These are phyloP conservation scores for Thielaviopsis euricoi DNA, from an alignment of 2,329 filamentous ascomycete species.

Conservation along the genomic window DNA sequence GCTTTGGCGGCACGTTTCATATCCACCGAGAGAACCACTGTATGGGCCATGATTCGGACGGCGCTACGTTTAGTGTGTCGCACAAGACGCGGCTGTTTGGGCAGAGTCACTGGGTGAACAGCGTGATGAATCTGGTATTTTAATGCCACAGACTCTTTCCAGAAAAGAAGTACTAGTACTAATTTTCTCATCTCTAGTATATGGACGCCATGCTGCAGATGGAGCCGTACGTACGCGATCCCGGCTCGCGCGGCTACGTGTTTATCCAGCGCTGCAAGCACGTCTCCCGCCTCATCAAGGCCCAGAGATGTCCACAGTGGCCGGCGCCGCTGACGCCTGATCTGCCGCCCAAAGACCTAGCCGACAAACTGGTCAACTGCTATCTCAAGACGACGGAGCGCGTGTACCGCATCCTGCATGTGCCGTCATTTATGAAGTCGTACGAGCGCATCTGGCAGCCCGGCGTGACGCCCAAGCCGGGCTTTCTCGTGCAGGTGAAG, in stretches of 20 bases:
- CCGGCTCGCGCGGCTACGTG: constrained; percentile 20
- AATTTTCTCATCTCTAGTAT: neutral
- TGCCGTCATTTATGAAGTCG: constrained; percentile 30
- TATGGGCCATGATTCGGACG: constrained; percentile 16
- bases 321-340: constrained; percentile 24
- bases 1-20: constrained; percentile 27
- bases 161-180: too few species aligned
- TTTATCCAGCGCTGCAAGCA: constrained; percentile 34
- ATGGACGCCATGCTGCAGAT: constrained; percentile 15
- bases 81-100: constrained; percentile 42
- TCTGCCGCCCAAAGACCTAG: constrained; percentile 29
- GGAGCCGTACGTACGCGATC: constrained; percentile 24
- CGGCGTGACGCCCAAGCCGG: constrained; percentile 17
- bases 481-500: constrained; percentile 39
- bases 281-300: constrained; percentile 35
- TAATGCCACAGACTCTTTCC: too few species aligned
- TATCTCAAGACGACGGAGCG: constrained; percentile 33
- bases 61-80: constrained; percentile 26
- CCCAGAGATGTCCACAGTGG: constrained; percentile 30
- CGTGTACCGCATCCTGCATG: constrained; percentile 32
- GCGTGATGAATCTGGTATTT: constrained; percentile 25
- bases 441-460: constrained; percentile 34
- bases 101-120: constrained; percentile 40
- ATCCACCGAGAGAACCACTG: constrained; percentile 22
- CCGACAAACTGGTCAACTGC: constrained; percentile 29